Percentiles rank a stretch among this genome's conserved stretches.
Evolutionary conservation across 768 basidiomycete species (phyloP).

Genomic region (Tylopilus cervinicoccineus): DNA sequence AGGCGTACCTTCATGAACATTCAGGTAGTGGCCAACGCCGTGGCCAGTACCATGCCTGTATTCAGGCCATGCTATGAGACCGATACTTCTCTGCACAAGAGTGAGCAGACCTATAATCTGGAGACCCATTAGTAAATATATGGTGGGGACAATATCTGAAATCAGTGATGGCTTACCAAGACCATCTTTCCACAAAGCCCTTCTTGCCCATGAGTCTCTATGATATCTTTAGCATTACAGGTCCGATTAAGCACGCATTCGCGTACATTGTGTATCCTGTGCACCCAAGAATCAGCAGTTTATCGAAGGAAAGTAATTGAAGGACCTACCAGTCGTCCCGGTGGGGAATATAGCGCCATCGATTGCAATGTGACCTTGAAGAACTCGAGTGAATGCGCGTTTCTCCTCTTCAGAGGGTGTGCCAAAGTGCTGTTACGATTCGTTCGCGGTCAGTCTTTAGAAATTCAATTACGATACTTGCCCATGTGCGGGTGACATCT

Average conservation of each 20-base stretch:
- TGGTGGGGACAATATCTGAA: not conserved
- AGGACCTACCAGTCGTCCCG: constrained; percentile 62
- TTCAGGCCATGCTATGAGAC: constrained; percentile 6
- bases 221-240: not conserved
- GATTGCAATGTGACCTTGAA: constrained; percentile 89
- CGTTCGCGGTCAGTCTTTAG: not conserved
- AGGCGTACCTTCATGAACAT: constrained; percentile 75
- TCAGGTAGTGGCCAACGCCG: constrained; percentile 91
- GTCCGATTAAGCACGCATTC: not conserved
- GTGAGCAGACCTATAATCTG: constrained; percentile 53
- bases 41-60: constrained; percentile 88
- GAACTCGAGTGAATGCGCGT: constrained; percentile 85
- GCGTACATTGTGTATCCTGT: constrained; percentile 56
- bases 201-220: constrained; percentile 80
- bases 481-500: constrained; percentile 89
- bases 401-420: constrained; percentile 78
- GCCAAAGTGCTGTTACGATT: constrained; percentile 73
- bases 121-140: not conserved
- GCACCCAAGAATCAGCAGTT: not conserved
- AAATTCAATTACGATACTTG: constrained; percentile 29
- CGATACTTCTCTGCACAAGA: not conserved
- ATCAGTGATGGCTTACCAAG: constrained; percentile 49
- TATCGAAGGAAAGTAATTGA: not conserved
- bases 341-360: constrained; percentile 81
- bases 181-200: constrained; percentile 81